A percentile compares a stretch with the other conserved stretches of the same genome.
Conservation (phyloP, 768 basidiomycete species). For the Coprinopsis cinerea region DNA sequence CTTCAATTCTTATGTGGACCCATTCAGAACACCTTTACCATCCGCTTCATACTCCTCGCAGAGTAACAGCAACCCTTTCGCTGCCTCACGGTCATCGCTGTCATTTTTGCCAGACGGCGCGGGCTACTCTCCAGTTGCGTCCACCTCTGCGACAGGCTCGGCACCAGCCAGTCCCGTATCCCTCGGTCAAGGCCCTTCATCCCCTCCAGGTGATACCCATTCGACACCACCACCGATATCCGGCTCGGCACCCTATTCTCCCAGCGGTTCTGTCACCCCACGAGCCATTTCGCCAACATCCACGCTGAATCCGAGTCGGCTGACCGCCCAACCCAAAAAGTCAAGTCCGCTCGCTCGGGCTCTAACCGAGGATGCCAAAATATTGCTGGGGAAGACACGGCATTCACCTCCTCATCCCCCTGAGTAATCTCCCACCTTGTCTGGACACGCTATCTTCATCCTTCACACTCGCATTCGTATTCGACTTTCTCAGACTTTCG, state of each 20-base stretch:
- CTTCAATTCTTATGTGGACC: conserved; percentile 4
- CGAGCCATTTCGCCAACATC: neutral
- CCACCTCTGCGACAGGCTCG: neutral
- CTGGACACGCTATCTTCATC: neutral
- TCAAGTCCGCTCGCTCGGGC: conserved; percentile 4
- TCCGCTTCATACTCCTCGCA: neutral
- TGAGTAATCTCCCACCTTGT: neutral
- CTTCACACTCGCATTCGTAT: neutral
- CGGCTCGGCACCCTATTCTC: neutral
- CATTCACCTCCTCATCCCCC: neutral
- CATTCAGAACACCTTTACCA: neutral
- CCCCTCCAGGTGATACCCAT: neutral
- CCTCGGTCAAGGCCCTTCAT: too few species aligned
- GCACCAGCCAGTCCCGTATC: neutral
- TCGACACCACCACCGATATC: neutral
- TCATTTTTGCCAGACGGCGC: neutral
- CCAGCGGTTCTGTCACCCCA: neutral
- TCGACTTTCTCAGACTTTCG: neutral
- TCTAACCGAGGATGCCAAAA: conserved; percentile 2
- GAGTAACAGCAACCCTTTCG: neutral
- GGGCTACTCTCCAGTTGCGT: neutral
- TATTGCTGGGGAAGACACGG: neutral
- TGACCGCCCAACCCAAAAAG: neutral
- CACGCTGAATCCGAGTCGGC: neutral
- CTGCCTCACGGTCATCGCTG: neutral